Conservation (phyloP, 2,329 filamentous ascomycete genomes). For the Curvularia sp. region DNA sequence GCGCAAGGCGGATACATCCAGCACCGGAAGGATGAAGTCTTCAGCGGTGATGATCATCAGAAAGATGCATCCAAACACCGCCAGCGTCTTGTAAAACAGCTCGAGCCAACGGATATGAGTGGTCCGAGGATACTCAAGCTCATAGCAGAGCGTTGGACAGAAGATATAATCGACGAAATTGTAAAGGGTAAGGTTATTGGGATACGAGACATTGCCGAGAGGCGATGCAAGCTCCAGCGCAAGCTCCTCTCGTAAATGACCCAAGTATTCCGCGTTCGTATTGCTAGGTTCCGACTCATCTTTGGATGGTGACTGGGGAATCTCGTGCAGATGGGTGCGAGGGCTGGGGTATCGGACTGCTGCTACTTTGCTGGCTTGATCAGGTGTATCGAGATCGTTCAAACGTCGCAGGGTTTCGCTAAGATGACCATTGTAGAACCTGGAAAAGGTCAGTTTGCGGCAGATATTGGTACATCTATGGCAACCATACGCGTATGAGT, state of each 20-base stretch:
- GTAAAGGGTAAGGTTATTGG: constrained; percentile 78
- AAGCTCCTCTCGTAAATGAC: constrained; percentile 80
- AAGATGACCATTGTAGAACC: constrained; percentile 95
- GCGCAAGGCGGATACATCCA: constrained; percentile 71
- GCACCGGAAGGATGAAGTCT: constrained; percentile 92
- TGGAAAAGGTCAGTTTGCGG: constrained; percentile 16
- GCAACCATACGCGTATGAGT: constrained; percentile 74
- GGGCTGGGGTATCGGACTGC: constrained; percentile 74
- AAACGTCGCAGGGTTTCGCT: constrained; percentile 85
- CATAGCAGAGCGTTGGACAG: constrained; percentile 96
- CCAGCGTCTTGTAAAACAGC: constrained; percentile 82
- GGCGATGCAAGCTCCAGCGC: constrained; percentile 91
- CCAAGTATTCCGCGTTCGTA: constrained; percentile 54
- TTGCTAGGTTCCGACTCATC: constrained; percentile 52
- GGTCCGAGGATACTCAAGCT: constrained; percentile 91
- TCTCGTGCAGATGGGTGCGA: constrained; percentile 60
- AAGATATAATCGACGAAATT: constrained; percentile 90
- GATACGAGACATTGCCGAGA: constrained; percentile 87
- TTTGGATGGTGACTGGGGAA: constrained; percentile 54
- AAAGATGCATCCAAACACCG: constrained; percentile 96
- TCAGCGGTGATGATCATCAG: constrained; percentile 89
- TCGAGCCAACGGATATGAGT: constrained; percentile 77
- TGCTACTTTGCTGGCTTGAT: constrained; percentile 70
- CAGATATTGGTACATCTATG: not conserved
- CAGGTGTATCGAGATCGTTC: constrained; percentile 77